phyloP scores from a whole-genome alignment of 1,284 basidiomycete species.

The Cryptococcus maquisensis region DNA sequence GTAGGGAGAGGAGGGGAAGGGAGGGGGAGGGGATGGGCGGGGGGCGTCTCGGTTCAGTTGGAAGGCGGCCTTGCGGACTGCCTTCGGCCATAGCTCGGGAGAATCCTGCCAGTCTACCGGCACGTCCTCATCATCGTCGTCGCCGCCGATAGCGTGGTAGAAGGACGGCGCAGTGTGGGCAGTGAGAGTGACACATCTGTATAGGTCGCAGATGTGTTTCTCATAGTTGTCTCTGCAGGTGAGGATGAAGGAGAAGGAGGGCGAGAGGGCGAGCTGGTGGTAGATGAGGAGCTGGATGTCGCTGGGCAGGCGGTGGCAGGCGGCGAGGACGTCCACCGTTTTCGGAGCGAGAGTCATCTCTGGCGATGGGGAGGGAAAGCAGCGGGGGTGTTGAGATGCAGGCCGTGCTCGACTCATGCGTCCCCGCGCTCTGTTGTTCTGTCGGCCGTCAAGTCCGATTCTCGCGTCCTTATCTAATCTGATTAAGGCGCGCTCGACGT shows the following conservation, averaged over 20 bases:
- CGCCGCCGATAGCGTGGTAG: neutral
- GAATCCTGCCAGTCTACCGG: neutral
- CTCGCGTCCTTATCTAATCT: no score
- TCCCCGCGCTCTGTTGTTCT: no score
- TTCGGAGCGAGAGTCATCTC: no score
- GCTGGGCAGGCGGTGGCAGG: neutral
- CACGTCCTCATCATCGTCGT: neutral
- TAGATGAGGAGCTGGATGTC: neutral
- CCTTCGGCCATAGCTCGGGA: neutral
- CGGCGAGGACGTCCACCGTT: no score
- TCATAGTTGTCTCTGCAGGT: neutral
- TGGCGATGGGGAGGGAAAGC: no score
- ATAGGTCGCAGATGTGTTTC: neutral
- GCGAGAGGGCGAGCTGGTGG: neutral
- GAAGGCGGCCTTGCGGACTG: neutral
- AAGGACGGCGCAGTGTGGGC: neutral
- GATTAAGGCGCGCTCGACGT: no score
- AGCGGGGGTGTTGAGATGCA: no score
- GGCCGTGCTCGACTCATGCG: no score
- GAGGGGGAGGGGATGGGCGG: neutral
- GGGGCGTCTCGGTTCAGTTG: neutral
- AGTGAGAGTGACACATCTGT: neutral
- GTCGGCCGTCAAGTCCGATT: no score
- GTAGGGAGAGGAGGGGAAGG: neutral
- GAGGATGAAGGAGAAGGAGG: neutral